phyloP scores from a whole-genome alignment of 495 filamentous ascomycete genomes.

The Lasiosphaeris hirsuta region DNA sequence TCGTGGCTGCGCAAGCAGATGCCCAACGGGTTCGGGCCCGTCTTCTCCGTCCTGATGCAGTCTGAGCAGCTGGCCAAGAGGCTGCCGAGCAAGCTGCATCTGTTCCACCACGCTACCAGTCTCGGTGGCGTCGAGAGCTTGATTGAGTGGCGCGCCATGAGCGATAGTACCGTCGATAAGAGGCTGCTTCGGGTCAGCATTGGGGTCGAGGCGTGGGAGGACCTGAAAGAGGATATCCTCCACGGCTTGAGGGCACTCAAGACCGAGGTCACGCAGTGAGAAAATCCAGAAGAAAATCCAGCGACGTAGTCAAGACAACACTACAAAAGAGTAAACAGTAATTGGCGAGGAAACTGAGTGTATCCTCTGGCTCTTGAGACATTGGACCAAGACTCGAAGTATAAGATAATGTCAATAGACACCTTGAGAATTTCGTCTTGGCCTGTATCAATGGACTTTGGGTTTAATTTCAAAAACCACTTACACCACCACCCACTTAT shows the following conservation, averaged over 20 bases:
- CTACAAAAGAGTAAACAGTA: no score
- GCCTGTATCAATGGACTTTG: no score
- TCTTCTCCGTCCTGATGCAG: slow-evolving; percentile 72
- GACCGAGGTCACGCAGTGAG: slow-evolving; percentile 22
- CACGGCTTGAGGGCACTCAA: slow-evolving; percentile 60
- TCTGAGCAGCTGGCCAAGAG: slow-evolving; percentile 56
- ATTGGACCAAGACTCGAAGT: no score
- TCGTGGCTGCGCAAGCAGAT: slow-evolving; percentile 83
- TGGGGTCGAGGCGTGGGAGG: slow-evolving; percentile 83
- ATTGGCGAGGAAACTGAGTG: no score
- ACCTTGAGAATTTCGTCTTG: no score
- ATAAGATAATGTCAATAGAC: no score
- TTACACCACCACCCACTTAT: no score
- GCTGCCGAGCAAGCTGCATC: slow-evolving; percentile 70
- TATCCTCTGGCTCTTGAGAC: no score
- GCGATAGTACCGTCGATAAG: slow-evolving; percentile 68
- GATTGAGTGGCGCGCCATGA: slow-evolving; percentile 88
- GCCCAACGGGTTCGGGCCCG: slow-evolving; percentile 86
- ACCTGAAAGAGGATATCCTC: slow-evolving; percentile 73
- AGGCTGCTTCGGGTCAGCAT: slow-evolving; percentile 77
- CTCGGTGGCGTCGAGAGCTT: slow-evolving; percentile 91
- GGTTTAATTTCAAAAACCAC: no score
- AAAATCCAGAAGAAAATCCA: no score
- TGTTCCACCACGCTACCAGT: slow-evolving; percentile 94
- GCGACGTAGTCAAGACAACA: no score